Base-by-base conservation (phyloP, 768 basidiomycete species). In the Mrakia frigida region DNA sequence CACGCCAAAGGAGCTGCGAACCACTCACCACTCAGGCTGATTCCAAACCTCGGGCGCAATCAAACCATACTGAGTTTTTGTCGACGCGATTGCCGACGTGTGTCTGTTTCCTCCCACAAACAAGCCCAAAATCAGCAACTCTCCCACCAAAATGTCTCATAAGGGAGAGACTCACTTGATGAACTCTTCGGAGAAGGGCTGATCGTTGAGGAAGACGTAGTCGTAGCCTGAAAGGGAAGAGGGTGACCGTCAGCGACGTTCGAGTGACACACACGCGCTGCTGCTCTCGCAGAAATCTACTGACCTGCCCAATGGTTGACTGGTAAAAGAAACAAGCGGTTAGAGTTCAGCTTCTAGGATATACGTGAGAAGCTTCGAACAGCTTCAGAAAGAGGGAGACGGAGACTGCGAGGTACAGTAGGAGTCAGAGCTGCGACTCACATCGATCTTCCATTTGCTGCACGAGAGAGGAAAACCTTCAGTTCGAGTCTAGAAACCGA, bases 31-130 rank as follows among this genome's bases (percentile, higher is more conserved):
- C n/a, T 86, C 84, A 2, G 93, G 94, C 81, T 94, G 93, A 78
- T 84, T 84, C 91, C 91, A 92, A 69, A 90, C 86, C 3, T 88
- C 86, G 33, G 81, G 82, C 25, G 89, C 87, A 28, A 92, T 88
- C 6, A 86, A 81, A 9, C 89, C 90, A 79, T 89, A 90, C 79
- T 89, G 84, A 43, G 91, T 88, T 61, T 86, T 84, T 0, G 89
- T 83, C 78, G 88, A 86, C 1, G 91, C 92, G 37, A 93, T 68
- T 11, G 84, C 82, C 13, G 86, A 81, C 14, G 86, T 86, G 37
- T 83, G 81, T 33, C 53, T 72, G 35, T 39, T 53, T 28, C 28
- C 25, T 43, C 39, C 21, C 65, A 25, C 6, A 14, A 23, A 43
- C n/a, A 7, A 14, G 23, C 7, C 2, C 13, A 37, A 63, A 7